Evolutionary conservation across 139 green algal species (phyloP).

Genomic region (Chlamydomonas sp.): DNA sequence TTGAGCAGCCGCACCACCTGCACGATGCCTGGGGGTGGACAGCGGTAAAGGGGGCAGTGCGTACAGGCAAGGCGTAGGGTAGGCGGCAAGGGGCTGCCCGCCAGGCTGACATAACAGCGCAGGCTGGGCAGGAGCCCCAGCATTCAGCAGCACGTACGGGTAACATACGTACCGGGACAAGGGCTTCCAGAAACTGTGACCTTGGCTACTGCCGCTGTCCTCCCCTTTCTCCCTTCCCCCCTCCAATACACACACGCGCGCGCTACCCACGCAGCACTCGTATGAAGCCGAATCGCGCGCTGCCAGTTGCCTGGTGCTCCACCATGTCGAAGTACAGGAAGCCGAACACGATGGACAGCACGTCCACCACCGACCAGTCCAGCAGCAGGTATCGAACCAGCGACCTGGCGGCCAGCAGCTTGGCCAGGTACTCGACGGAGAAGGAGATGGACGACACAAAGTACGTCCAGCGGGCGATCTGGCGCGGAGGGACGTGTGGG

Average conservation of each 20-base stretch:
- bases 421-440: constrained; percentile 35
- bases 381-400: constrained; percentile 27
- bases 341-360: constrained; percentile 33
- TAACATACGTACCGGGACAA: neutral
- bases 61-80: neutral
- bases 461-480: neutral
- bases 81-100: no score
- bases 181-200: neutral
- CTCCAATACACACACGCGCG: neutral
- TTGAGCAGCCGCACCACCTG: constrained; percentile 45
- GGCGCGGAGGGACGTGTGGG: neutral
- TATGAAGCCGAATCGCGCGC: neutral
- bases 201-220: neutral
- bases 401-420: constrained; percentile 20
- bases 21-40: neutral
- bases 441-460: constrained; percentile 24
- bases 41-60: neutral
- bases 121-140: neutral
- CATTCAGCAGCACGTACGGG: neutral
- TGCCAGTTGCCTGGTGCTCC: neutral
- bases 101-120: neutral
- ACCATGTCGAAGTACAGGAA: neutral
- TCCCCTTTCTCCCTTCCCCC: neutral
- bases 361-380: constrained; percentile 33
- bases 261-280: neutral